Base-by-base conservation (phyloP, 2,329 filamentous ascomycete species). In the Ciborinia camelliae region DNA sequence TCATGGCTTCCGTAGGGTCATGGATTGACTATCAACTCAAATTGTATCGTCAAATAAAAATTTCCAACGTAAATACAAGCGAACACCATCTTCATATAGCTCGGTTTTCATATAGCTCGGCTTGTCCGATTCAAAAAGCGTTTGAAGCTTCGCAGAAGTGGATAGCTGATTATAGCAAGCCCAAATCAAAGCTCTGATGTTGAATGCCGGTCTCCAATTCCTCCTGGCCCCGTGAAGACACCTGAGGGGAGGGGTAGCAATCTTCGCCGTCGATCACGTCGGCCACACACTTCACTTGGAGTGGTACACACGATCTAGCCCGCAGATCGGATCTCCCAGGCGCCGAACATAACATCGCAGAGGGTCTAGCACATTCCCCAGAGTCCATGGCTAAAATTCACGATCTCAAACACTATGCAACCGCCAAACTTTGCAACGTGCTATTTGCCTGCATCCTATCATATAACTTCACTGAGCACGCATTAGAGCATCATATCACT, bases 261-360 rank as follows among this genome's bases (percentile, higher is more conserved):
- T 79, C 8, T 85, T 85, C 68, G 80, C 75, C 5, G 75, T 82
- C 67, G 81, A 77, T 64, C 80, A 84, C 67, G 75, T 83, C 50
- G 81, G 81, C 6, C 80, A 84, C 68, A 78, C 81, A 18, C 72
- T 83, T 83, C 47, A 79, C 77, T 0, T 71, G 79, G 2, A 80
- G 78, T 68, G 78, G 78, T 26, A 79, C 77, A 0, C 82, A 84
- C 68, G 80, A 84, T 65, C 81, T 80, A 2, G 76, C 73, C 0
- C 74, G 78, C 59, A 76, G 79, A 8, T 35, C 15, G 30, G 28
- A 50, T 23, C 30, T 54, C 4, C 39, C 60, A 14, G 39, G 23
- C 30, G 75, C 81, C 0, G 68, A 73, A 0, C 84, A 81, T 70
- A 78, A 69, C 7, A 77, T 73, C 2, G 79, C 79, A 4, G 79